Base-by-base conservation (phyloP, 2,329 filamentous ascomycete genomes). In the Diplodia scrobiculata region DNA sequence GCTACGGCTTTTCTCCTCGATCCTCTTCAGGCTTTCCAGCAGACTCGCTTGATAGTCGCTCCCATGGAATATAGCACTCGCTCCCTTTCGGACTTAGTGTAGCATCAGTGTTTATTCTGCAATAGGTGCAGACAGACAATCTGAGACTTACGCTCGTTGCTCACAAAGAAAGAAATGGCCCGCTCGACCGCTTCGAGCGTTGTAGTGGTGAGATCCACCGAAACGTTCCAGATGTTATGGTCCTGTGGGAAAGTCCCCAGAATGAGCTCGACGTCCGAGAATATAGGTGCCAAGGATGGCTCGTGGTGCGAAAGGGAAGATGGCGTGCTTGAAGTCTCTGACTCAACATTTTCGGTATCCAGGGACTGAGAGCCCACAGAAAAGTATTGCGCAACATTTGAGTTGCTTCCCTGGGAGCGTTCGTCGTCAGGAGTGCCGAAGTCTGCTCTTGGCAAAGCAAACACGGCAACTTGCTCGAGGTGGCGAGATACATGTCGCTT, bases 381-480 rank as follows among this genome's bases (percentile, higher is more conserved):
- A 32, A 14, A 41, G 11, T 45, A 11, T 14, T 59, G 54, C 7
- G 54, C 54, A n/a, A 14, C 21, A 17, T 47, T 21, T 1, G 54
- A 59, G n/a, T 45, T 34, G 5, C 11, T 25, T 45, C 41, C 54
- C 25, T 45, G 13, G 5, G 32, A 13, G 2, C 2, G 11, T 9
- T 62, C 58, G n/a, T 19, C n/a, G 13, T 36, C 62, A 32, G 54
- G 36, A 3, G 38, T 36, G 29, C 29, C 29, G 9, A 66, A 45
- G 25, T 67, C 53, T 11, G 27, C 36, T 50, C 66, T 60, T 17
- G 68, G 63, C 6, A 69, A 27, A 27, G 67, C 68, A 53, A 68
- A 69, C 13, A 68, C 14, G 7, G 68, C 45, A 36, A 68, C 66
- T 32, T 69, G 65, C 36, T 68, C 17, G 17, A 68, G 47, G 64